Evolutionary conservation across 441 rosid species (phyloP), one percentile per base, ranked within the genome.

Genomic region (Brassica hybrid): DNA sequence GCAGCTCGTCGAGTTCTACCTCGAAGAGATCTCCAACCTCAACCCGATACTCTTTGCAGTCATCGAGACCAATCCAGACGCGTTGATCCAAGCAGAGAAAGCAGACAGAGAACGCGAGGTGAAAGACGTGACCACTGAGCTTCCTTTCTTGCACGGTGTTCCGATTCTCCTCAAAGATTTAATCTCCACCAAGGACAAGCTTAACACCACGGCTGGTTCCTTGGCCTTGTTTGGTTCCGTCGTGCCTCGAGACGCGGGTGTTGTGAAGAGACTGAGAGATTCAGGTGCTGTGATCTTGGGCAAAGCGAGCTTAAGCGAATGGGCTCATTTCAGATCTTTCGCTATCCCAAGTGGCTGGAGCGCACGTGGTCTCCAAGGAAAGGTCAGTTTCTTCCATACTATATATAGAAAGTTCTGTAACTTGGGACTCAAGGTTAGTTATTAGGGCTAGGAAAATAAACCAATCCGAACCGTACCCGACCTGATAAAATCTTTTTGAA

Each of bases 21-120:
- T 90, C n/a, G 75, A 56, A 66, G 76, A 73, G 76, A 91, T 93
- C 85, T 72, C 25, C 3, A 80, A 56, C 43, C 92, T 91, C 71
- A 88, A 91, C 27, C 88, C 88, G 8, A 14, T 82, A 17, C 87
- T 93, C 45, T 64, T 71, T 27, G 93, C 86, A 5, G 79, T 94
- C 67, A 89, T 91, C 34, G 96, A 94, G 82, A 82, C 88, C 6
- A 90, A 94, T 81, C 97, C 93, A 3, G 95, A 90, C 23, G 94
- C 91, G 0, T 65, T 85, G 61, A 11, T 5, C 36, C 85, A 81
- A 76, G 95, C 95, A 16, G 86, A 86, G 45, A 80, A 66, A 50
- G 95, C 94, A 6, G 97, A 93, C 61, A 87, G 85, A 58, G 19
- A 88, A 58, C 86, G 92, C 1, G 67, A 83, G 10, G 63, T 50